These are phyloP conservation scores for Sergeia podlipaevii DNA, from an alignment of 208 protist genomes.

Conservation along the genomic window DNA sequence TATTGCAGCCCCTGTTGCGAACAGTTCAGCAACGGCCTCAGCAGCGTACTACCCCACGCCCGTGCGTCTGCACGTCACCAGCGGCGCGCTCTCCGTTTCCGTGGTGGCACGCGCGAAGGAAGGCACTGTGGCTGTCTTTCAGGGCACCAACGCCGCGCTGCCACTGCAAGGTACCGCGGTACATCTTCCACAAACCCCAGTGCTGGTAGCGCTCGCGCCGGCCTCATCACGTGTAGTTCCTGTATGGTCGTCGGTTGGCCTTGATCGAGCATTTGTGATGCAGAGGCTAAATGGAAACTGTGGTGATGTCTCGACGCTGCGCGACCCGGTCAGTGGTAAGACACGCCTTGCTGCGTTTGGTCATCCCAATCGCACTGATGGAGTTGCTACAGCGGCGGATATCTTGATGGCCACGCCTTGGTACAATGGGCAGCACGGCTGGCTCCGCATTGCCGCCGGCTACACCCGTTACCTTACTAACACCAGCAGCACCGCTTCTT, in stretches of 20 bases:
- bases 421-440: slow-evolving; percentile 20
- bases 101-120: slow-evolving; percentile 8
- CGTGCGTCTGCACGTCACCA: slow-evolving; percentile 16
- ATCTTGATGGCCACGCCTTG: slow-evolving; percentile 21
- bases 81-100: slow-evolving; percentile 12
- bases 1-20: slow-evolving; percentile 1
- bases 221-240: slow-evolving; percentile 8
- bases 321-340: slow-evolving; percentile 6
- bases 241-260: neutral
- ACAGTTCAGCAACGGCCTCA: neutral
- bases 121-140: slow-evolving; percentile 28
- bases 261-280: neutral
- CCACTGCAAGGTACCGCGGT: slow-evolving; percentile 44
- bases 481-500: slow-evolving; percentile 2
- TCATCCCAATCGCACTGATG: neutral
- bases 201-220: slow-evolving; percentile 39
- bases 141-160: slow-evolving; percentile 37
- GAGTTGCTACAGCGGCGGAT: slow-evolving; percentile 4
- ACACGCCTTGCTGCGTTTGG: slow-evolving; percentile 5
- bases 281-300: slow-evolving; percentile 7
- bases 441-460: slow-evolving; percentile 23
- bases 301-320: slow-evolving; percentile 10
- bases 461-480: slow-evolving; percentile 25
- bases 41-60: slow-evolving; percentile 18
- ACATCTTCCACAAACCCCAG: slow-evolving; percentile 20